These are phyloP conservation scores for Sclerotinia nivalis DNA, from an alignment of 2,329 filamentous ascomycete species.

Conservation along the genomic window DNA sequence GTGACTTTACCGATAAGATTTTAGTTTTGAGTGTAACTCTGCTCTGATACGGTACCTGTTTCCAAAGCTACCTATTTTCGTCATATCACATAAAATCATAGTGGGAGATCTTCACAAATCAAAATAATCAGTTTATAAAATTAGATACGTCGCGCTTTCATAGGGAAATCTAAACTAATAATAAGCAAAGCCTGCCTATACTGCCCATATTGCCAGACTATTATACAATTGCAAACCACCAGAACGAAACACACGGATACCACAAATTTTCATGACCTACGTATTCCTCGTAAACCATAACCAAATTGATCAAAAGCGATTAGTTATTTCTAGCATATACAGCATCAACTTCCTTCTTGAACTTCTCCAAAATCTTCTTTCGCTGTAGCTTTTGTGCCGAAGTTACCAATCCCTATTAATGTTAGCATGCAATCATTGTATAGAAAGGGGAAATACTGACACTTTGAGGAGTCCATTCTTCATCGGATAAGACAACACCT, in stretches of 20 bases:
- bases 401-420: conserved; percentile 59
- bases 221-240: conserved; percentile 23
- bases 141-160: neutral
- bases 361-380: conserved; percentile 64
- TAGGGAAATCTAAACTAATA: conserved; percentile 15
- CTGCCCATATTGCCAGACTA: conserved; percentile 15
- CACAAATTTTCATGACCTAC: conserved; percentile 7
- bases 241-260: neutral
- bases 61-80: neutral
- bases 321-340: conserved; percentile 36
- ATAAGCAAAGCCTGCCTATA: conserved; percentile 17
- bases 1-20: neutral
- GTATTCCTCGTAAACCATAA: conserved; percentile 19
- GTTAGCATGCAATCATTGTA: conserved; percentile 43
- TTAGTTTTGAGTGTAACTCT: too few relatives aligned
- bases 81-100: neutral
- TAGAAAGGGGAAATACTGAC: conserved; percentile 54
- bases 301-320: neutral
- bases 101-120: neutral
- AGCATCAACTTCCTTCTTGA: conserved; percentile 58
- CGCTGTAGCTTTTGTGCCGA: conserved; percentile 73
- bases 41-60: neutral
- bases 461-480: conserved; percentile 84
- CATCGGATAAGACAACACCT: conserved; percentile 75
- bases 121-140: neutral